Evolutionary conservation across 768 basidiomycete species (phyloP).

Genomic region (Leccinum subgranulosum): DNA sequence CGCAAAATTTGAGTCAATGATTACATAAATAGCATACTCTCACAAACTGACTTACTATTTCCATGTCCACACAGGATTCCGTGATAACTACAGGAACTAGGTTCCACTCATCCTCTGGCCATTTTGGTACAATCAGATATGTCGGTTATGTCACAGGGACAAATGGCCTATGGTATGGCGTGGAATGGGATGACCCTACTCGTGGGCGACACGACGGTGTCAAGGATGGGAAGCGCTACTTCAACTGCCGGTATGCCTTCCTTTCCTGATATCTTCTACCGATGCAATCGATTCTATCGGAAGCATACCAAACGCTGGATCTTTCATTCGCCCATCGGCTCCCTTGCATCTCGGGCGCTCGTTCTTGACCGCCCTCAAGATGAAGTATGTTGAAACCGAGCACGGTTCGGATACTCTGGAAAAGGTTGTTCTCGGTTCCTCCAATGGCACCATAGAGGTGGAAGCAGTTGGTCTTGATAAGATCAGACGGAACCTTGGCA

Average conservation of each 20-base stretch:
- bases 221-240: slow-evolving; percentile 77
- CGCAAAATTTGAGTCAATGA: slow-evolving; percentile 6
- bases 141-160: slow-evolving; percentile 63
- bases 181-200: slow-evolving; percentile 88
- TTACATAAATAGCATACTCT: slow-evolving; percentile 13
- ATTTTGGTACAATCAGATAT: slow-evolving; percentile 70
- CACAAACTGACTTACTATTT: background rate
- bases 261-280: slow-evolving; percentile 10
- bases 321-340: slow-evolving; percentile 75
- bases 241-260: slow-evolving; percentile 61
- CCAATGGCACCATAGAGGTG: slow-evolving; percentile 77
- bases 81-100: slow-evolving; percentile 48
- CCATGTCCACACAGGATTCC: slow-evolving; percentile 13
- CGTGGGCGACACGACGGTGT: slow-evolving; percentile 88
- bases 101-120: slow-evolving; percentile 44
- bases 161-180: slow-evolving; percentile 81
- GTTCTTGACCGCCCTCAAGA: slow-evolving; percentile 69
- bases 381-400: slow-evolving; percentile 72
- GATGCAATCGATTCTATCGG: slow-evolving; percentile 7
- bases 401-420: slow-evolving; percentile 55
- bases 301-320: slow-evolving; percentile 65
- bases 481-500: slow-evolving; percentile 65
- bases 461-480: slow-evolving; percentile 83
- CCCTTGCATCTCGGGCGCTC: slow-evolving; percentile 56
- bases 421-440: slow-evolving; percentile 73